Conservation (phyloP, 2,329 filamentous ascomycete species). For the Calonectria naviculata region DNA sequence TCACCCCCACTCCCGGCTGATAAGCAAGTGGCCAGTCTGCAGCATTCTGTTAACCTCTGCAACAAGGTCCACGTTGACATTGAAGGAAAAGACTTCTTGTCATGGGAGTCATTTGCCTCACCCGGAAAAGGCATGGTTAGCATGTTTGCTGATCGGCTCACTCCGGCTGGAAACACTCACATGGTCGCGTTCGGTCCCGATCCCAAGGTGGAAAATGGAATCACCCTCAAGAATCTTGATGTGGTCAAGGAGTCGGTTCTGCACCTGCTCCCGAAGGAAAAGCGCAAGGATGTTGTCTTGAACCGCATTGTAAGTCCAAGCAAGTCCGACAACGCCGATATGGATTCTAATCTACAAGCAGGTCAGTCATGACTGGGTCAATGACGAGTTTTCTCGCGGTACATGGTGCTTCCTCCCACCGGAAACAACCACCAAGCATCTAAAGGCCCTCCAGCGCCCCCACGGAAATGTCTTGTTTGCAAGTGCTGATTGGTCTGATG, state of each 20-base stretch:
- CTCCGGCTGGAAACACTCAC: constrained; percentile 10
- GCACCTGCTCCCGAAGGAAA: constrained; percentile 7
- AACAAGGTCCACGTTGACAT: constrained; percentile 21
- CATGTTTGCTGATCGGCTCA: constrained; percentile 17
- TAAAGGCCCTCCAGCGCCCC: constrained; percentile 3
- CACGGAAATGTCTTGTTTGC: constrained; percentile 20
- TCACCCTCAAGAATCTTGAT: not conserved
- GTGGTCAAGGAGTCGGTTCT: not conserved
- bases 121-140: constrained; percentile 8
- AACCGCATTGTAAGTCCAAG: constrained; percentile 12
- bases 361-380: not conserved
- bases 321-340: no score
- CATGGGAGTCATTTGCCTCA: constrained; percentile 3
- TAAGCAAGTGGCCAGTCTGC: not conserved
- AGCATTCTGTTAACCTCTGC: constrained; percentile 10
- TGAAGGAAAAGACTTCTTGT: constrained; percentile 8
- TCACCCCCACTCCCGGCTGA: constrained; percentile 5
- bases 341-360: not conserved
- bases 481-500: constrained; percentile 15
- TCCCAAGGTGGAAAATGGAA: not conserved
- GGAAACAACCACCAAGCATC: not conserved
- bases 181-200: constrained; percentile 22
- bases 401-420: constrained; percentile 3
- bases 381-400: not conserved
- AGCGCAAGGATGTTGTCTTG: not conserved